Base-by-base conservation (phyloP, 345 rosid species). In the Gossypium raimondii region DNA sequence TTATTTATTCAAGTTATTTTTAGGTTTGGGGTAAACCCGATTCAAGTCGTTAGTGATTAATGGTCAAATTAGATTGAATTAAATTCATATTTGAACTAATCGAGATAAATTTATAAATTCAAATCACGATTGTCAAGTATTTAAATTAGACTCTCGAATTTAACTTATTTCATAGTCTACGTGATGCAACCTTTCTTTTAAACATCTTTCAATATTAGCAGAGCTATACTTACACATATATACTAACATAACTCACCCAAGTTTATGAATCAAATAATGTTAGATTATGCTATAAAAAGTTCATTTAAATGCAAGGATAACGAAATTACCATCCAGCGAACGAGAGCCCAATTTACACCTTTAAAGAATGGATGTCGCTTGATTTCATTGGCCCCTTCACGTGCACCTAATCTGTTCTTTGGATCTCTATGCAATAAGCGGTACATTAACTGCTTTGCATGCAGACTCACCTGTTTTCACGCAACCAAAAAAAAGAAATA, bases 321-420 rank as follows among this genome's bases (percentile, higher is more conserved):
- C 13, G 51, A 34, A 48, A 11, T 84, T 89, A 94, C 98, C 90
- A 75, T 83, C 90, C 93, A 89, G 29, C 98, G 97, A 69, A 94
- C 86, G 11, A 94, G 79, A 76, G 98, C 95, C 97, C 97, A 94
- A 55, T 89, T 91, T 78, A 87, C 61, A 34, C 92, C 94, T 44
- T 82, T 90, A 84, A 92, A 94, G 85, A 87, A 92, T 9, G 92
- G 82, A 78, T 94, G 98, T n/a, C 82, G 73, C 84, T 94, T 94
- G 44, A 94, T 78, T 72, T 91, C 97, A 6, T 83, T 89, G n/a
- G 93, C 90, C 74, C 97, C 98, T 87, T 89, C 95, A 2, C 72
- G 84, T 17, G 95, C 87, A 9, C 94, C 97, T 82, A 92, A 74
- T 81, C 98, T 89, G 76, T 61, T 83, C 78, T 87, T 89, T n/a